Percentiles rank a stretch among this genome's conserved stretches.
Conservation (phyloP, 2,329 filamentous ascomycete species). For the Botrytis medusae region DNA sequence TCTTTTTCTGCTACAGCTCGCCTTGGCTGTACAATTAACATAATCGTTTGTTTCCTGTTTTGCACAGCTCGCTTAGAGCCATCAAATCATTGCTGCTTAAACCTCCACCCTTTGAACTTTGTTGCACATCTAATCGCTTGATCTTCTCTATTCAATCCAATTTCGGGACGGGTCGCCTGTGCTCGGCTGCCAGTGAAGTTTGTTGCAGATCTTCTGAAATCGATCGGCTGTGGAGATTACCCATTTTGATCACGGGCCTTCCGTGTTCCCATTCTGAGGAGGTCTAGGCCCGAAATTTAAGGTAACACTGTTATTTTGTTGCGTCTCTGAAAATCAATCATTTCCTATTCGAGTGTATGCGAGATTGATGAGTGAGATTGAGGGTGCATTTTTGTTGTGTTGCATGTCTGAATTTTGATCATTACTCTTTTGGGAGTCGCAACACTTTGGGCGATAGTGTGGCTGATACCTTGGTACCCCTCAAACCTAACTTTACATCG, state of each 20-base stretch:
- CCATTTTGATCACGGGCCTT: slow-evolving; percentile 10
- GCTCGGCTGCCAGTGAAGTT: background rate
- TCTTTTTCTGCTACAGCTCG: background rate
- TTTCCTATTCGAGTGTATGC: slow-evolving; percentile 14
- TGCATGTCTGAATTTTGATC: slow-evolving; percentile 19
- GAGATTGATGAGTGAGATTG: background rate
- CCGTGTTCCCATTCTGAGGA: background rate
- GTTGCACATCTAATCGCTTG: slow-evolving; percentile 16
- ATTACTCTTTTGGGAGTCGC: slow-evolving; percentile 16
- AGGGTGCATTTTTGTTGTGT: background rate
- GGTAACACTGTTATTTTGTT: background rate
- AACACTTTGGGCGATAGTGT: background rate
- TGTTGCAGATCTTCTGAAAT: slow-evolving; percentile 4
- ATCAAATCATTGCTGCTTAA: background rate
- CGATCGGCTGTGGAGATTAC: slow-evolving; percentile 16
- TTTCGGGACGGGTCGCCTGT: slow-evolving; percentile 6
- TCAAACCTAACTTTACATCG: background rate
- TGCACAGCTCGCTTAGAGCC: background rate
- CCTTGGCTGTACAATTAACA: background rate
- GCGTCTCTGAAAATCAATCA: slow-evolving; percentile 17
- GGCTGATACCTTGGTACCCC: background rate
- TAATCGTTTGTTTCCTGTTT: background rate
- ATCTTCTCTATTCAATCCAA: slow-evolving; percentile 10
- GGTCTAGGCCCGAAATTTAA: background rate
- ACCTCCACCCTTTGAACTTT: background rate